These are phyloP conservation scores for Cylindrotheca closterium DNA, from an alignment of 108 stramenopile genomes.

Conservation along the genomic window DNA sequence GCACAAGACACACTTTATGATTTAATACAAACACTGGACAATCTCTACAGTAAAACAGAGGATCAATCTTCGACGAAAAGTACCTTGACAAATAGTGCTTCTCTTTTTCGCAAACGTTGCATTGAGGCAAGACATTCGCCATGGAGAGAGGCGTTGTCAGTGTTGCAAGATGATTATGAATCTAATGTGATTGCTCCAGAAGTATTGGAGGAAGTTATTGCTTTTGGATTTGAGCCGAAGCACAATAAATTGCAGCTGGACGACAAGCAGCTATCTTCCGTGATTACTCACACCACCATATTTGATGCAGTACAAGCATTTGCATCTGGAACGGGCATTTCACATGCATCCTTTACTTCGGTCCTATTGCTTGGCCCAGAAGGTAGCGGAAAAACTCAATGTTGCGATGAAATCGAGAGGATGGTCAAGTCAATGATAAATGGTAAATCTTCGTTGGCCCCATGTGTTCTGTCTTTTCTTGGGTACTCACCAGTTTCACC, in stretches of 20 bases:
- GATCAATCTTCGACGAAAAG: neutral
- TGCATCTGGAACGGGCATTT: neutral
- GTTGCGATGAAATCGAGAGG: constrained; percentile 53
- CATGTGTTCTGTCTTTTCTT: no score
- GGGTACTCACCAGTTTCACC: no score
- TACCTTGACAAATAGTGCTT: neutral
- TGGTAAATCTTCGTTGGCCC: no score
- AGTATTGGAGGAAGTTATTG: no score
- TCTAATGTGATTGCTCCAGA: no score
- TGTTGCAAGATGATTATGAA: neutral
- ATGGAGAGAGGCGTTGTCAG: constrained; percentile 18
- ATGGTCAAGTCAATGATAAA: neutral
- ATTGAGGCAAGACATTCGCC: constrained; percentile 11
- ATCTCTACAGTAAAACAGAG: neutral
- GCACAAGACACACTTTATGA: neutral
- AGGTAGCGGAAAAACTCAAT: constrained; percentile 74
- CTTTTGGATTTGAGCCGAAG: neutral
- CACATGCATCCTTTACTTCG: constrained; percentile 4
- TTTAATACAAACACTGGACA: neutral
- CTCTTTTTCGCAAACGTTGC: constrained; percentile 1
- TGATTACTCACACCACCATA: neutral
- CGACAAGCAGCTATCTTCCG: no score
- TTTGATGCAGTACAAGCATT: constrained; percentile 9
- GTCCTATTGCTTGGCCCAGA: constrained; percentile 58
- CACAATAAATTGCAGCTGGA: no score